These are phyloP conservation scores for Alternaria dauci DNA, from an alignment of 2,329 filamentous ascomycete species.

Conservation along the genomic window DNA sequence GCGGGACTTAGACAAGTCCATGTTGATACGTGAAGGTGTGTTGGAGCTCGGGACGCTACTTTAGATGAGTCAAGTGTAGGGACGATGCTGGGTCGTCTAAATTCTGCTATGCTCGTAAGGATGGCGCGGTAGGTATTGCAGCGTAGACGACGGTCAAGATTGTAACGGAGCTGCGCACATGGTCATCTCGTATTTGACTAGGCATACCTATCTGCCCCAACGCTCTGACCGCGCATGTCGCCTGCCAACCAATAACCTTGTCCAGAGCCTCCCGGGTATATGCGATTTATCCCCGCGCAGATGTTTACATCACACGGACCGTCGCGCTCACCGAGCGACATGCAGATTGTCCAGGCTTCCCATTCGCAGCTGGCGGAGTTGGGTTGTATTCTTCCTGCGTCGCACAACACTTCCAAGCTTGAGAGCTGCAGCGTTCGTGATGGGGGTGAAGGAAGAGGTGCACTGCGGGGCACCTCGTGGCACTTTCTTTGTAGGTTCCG, in stretches of 20 bases:
- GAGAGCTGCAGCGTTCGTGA: constrained; percentile 6
- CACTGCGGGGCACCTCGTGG: constrained; percentile 22
- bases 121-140: constrained; percentile 2
- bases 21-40: constrained; percentile 18
- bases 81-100: constrained; percentile 19
- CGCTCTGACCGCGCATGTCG: constrained; percentile 16
- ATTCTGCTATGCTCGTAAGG: constrained; percentile 14
- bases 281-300: constrained; percentile 18
- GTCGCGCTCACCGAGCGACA: constrained; percentile 29
- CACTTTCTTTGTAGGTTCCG: constrained; percentile 26
- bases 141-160: neutral
- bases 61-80: constrained; percentile 33
- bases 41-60: constrained; percentile 35
- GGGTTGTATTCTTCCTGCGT: constrained; percentile 25
- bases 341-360: constrained; percentile 27
- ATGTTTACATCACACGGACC: constrained; percentile 33
- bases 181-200: constrained; percentile 19
- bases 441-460: constrained; percentile 10
- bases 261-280: constrained; percentile 20
- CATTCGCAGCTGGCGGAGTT: constrained; percentile 20
- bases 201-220: neutral
- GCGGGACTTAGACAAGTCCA: constrained; percentile 19
- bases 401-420: constrained; percentile 3
- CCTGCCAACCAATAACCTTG: constrained; percentile 23
- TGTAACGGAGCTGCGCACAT: constrained; percentile 30